Base-by-base conservation (phyloP, 2,329 filamentous ascomycete species). In the Fusarium sp. region DNA sequence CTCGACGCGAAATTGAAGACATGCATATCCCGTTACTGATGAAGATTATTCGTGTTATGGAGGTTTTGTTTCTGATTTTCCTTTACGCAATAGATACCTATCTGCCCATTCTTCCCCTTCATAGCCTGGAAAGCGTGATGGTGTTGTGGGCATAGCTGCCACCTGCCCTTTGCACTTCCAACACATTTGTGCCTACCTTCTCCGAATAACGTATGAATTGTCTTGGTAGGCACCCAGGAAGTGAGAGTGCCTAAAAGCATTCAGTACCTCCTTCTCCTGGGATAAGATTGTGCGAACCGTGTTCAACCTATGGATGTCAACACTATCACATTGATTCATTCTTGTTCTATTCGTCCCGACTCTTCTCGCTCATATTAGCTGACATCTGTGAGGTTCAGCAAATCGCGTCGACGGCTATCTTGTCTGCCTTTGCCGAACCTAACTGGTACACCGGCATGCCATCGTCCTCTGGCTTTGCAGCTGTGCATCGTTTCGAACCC, bases 1-100 rank as follows among this genome's bases (percentile, higher is more conserved):
- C 14, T 59, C 45, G 27, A 20, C 32, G 25, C 20, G 45, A 54
- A 63, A 54, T 63, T 54, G 61, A 63, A 63, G 45, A 35, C 35
- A 63, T 56, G 35, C 17, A 33, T 45, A 35, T 59, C 52, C 54
- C 30, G 20, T 33, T 45, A 57, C 7, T 45, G 17, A 38, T 38
- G 27, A 52, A 52, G 17, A 1, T 32, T 20, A 30, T 52, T 20
- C 27, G 47, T 52, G 47, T n/a, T 37, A 56, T 56, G 32, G 32
- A 11, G 20, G 52, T 57, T 57, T 25, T 57, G 30, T 57, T 57
- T 4, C 17, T 30, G 25, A 27, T 32, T 32, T 52, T 12, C 27
- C 27, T 30, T 52, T 52, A n/a, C 27, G 27, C 47, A 52, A 50
- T 50, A 50, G 25, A 50, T 50, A 50, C 25, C 25, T 52, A 20